Evolutionary conservation across 768 basidiomycete genomes (phyloP).

Genomic region (Boletus sensibilis): DNA sequence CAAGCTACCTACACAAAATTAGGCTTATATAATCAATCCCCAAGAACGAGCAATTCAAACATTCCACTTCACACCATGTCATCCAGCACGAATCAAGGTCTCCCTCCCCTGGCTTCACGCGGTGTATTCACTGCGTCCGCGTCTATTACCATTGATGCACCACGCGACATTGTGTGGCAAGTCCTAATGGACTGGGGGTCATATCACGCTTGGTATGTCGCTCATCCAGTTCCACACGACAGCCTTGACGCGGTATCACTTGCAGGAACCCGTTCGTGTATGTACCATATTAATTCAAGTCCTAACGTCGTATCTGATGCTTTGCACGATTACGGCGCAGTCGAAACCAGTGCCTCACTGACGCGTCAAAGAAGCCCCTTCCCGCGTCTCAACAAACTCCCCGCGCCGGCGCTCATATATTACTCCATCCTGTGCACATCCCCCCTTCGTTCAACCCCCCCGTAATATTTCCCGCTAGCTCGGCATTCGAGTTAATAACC

Average conservation of each 20-base stretch:
- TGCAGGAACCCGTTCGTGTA: constrained; percentile 72
- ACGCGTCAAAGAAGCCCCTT: constrained; percentile 41
- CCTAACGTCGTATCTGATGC: background rate
- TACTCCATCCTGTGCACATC: constrained; percentile 53
- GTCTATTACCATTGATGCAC: constrained; percentile 58
- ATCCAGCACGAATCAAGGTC: constrained; percentile 4
- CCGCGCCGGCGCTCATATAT: constrained; percentile 45
- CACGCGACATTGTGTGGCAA: constrained; percentile 59
- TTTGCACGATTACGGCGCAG: constrained; percentile 28
- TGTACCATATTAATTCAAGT: constrained; percentile 17
- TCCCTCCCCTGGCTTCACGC: constrained; percentile 40
- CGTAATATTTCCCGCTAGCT: constrained; percentile 32
- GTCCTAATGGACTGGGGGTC: constrained; percentile 58
- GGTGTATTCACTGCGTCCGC: constrained; percentile 50
- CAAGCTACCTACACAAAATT: background rate
- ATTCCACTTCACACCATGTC: background rate
- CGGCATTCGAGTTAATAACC: constrained; percentile 47
- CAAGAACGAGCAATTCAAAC: background rate
- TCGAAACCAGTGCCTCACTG: constrained; percentile 48
- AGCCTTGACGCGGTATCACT: background rate
- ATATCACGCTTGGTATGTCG: constrained; percentile 60
- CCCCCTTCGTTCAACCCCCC: constrained; percentile 55
- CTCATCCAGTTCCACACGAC: background rate
- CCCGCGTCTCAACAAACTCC: constrained; percentile 46
- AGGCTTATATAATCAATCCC: background rate